Evolutionary conservation across 2,329 filamentous ascomycete species (phyloP).

Genomic region (Metarhizium rileyi): DNA sequence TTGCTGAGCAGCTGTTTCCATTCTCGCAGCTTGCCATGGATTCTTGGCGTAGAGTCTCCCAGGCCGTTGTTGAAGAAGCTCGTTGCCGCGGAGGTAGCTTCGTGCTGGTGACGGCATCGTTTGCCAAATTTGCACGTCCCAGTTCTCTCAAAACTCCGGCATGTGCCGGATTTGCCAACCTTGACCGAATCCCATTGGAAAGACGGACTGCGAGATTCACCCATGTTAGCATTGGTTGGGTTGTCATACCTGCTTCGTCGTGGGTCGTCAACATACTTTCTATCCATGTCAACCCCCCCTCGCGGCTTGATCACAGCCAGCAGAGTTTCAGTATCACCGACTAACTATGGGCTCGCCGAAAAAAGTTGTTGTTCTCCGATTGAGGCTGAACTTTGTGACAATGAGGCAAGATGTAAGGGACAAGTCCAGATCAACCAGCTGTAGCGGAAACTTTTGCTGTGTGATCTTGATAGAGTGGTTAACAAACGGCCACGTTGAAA

Average conservation of each 20-base stretch:
- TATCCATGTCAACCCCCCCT: not conserved
- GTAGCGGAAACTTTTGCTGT: too few relatives aligned
- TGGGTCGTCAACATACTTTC: not conserved
- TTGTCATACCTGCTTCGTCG: not conserved
- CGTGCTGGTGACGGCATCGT: conserved; percentile 8
- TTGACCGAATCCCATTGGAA: not conserved
- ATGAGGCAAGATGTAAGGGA: too few relatives aligned
- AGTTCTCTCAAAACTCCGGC: conserved; percentile 1
- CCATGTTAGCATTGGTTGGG: not conserved
- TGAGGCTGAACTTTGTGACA: too few relatives aligned
- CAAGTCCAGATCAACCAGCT: too few relatives aligned
- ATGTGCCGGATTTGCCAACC: not conserved
- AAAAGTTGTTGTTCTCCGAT: too few relatives aligned
- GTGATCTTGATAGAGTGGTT: too few relatives aligned
- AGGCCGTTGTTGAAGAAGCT: not conserved
- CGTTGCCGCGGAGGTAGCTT: not conserved
- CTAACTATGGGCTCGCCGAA: too few relatives aligned
- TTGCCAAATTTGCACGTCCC: conserved; percentile 9
- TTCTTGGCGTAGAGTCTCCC: not conserved
- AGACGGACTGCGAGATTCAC: not conserved
- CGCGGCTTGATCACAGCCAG: too few relatives aligned
- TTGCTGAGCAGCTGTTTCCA: conserved; percentile 11
- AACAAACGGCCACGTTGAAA: too few relatives aligned
- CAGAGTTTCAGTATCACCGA: too few relatives aligned
- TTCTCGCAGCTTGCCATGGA: conserved; percentile 11